Conservation (phyloP, 768 basidiomycete species). For the Cantharellus anzutake region DNA sequence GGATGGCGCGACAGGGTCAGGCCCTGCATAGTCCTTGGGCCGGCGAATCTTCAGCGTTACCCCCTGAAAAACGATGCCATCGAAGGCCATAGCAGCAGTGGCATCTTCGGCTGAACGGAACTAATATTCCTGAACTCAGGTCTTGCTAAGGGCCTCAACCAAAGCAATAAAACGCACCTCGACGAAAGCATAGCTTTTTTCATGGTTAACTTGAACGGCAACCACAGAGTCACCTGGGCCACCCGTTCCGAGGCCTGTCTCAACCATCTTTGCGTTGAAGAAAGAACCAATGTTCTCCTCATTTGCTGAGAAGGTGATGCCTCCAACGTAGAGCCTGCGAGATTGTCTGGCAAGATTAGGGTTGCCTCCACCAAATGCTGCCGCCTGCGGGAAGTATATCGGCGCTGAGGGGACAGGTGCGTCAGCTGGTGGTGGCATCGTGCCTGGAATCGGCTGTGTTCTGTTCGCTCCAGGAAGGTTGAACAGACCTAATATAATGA, state of each 20-base stretch:
- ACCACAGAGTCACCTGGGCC: slow-evolving; percentile 78
- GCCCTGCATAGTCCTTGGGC: slow-evolving; percentile 90
- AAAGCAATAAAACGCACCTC: slow-evolving; percentile 38
- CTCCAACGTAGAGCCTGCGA: slow-evolving; percentile 89
- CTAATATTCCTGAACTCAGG: slow-evolving; percentile 23
- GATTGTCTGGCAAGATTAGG: slow-evolving; percentile 86
- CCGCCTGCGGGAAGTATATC: slow-evolving; percentile 23
- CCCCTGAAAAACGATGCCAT: slow-evolving; percentile 90
- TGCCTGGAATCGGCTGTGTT: slow-evolving; percentile 58
- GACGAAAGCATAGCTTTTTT: slow-evolving; percentile 97
- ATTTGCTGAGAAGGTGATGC: slow-evolving; percentile 86
- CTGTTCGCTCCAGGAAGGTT: slow-evolving; percentile 91
- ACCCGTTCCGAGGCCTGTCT: slow-evolving; percentile 74
- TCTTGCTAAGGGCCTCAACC: background rate
- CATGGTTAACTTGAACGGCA: slow-evolving; percentile 90
- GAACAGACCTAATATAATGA: slow-evolving; percentile 51
- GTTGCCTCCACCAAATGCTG: slow-evolving; percentile 66
- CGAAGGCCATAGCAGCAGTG: slow-evolving; percentile 91
- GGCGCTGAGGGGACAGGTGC: slow-evolving; percentile 59
- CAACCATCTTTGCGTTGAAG: slow-evolving; percentile 92
- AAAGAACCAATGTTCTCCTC: slow-evolving; percentile 84
- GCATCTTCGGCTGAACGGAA: slow-evolving; percentile 96
- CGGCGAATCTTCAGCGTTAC: slow-evolving; percentile 93
- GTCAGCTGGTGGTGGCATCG: slow-evolving; percentile 42
- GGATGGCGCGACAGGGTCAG: slow-evolving; percentile 34